Conservation (phyloP, 192 early-diverging fungal species). For the Coemansia sp. region DNA sequence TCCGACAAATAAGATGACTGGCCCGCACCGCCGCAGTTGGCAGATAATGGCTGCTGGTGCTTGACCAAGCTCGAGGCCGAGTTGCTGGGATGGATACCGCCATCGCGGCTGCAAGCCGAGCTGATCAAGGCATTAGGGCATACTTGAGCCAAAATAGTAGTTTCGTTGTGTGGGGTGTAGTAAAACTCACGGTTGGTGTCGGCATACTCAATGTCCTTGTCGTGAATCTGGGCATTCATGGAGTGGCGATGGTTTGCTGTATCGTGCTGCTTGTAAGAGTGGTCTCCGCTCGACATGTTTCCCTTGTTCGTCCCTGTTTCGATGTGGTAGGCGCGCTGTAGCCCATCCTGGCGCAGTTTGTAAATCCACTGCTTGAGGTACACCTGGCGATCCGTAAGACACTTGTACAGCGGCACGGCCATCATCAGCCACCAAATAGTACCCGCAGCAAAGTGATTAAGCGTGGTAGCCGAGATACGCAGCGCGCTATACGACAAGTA, state of each 20-base stretch:
- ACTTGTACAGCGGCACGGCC: conserved; percentile 36
- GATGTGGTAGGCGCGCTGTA: conserved; percentile 39
- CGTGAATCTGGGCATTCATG: not conserved
- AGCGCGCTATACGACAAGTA: conserved; percentile 21
- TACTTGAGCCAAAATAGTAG: not conserved
- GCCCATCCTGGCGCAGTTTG: conserved; percentile 35
- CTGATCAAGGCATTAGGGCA: not conserved
- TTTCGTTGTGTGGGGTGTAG: not conserved
- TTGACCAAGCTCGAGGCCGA: conserved; percentile 1
- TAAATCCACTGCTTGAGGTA: conserved; percentile 32
- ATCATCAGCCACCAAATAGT: conserved; percentile 52
- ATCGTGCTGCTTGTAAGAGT: not conserved
- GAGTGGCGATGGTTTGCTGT: not conserved
- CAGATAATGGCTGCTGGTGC: not conserved
- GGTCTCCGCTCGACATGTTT: conserved; percentile 1
- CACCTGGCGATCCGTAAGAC: conserved; percentile 21
- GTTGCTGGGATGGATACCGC: not conserved
- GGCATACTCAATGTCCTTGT: conserved; percentile 5
- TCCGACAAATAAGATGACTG: not conserved
- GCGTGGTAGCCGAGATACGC: conserved; percentile 33
- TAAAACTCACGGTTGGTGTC: conserved; percentile 6
- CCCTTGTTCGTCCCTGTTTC: not conserved
- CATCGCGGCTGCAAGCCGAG: not conserved
- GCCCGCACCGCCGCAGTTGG: not conserved
- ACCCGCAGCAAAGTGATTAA: conserved; percentile 37